A percentile compares a stretch with the other conserved stretches of the same genome.
These are phyloP conservation scores for Russula vinacea DNA, from an alignment of 768 basidiomycete species.

Conservation along the genomic window DNA sequence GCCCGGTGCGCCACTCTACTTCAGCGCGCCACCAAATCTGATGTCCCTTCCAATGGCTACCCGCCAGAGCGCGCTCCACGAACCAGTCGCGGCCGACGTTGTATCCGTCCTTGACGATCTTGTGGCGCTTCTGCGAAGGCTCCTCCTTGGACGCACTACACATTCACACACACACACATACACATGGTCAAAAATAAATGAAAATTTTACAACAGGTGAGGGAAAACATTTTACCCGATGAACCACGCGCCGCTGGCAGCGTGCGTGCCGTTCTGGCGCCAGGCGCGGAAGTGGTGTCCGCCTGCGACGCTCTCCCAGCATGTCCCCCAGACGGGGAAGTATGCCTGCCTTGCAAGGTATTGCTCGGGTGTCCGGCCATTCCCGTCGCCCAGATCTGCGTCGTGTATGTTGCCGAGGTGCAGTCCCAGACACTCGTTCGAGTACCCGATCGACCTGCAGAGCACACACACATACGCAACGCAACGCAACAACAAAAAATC, in stretches of 20 bases:
- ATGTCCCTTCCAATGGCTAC: slow-evolving; percentile 50
- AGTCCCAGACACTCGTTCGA: slow-evolving; percentile 79
- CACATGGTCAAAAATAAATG: neutral
- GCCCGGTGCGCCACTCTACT: slow-evolving; percentile 69
- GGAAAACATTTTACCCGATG: slow-evolving; percentile 45
- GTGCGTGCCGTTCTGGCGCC: slow-evolving; percentile 79
- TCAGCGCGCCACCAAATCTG: slow-evolving; percentile 73
- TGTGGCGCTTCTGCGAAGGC: slow-evolving; percentile 65
- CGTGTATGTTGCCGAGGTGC: slow-evolving; percentile 70
- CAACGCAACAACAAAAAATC: neutral
- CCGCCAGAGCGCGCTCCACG: slow-evolving; percentile 60
- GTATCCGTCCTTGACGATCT: slow-evolving; percentile 74
- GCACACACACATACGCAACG: neutral
- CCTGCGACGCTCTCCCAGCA: slow-evolving; percentile 87
- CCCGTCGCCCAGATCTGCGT: slow-evolving; percentile 82
- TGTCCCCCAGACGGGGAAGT: slow-evolving; percentile 75
- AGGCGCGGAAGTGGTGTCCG: slow-evolving; percentile 87
- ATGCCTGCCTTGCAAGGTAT: slow-evolving; percentile 73
- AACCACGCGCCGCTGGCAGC: slow-evolving; percentile 82
- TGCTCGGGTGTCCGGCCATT: slow-evolving; percentile 65
- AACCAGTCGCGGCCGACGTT: slow-evolving; percentile 79
- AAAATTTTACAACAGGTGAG: neutral
- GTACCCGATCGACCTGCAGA: slow-evolving; percentile 69
- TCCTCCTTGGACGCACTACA: slow-evolving; percentile 71
- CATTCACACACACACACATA: neutral